Evolutionary conservation across 306 rosid genomes (phyloP), one percentile per base, ranked within the genome.

Genomic region (Acacia melanoxylon): DNA sequence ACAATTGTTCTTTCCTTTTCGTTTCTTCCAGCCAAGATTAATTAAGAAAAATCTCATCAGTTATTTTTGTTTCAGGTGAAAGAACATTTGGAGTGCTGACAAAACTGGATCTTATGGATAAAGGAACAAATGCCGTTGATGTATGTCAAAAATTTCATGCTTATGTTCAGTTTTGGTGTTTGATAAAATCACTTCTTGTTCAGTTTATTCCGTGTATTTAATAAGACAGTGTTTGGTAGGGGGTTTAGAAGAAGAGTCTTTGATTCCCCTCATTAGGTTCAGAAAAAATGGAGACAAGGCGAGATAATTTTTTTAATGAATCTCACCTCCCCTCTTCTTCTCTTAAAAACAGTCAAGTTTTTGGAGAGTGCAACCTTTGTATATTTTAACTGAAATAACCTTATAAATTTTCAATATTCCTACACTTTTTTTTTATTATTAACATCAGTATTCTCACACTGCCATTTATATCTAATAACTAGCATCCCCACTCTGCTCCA

Each of bases 51-150:
- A 41, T 68, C 19, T 6, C 45, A 31, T 12, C 2, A 68, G 33
- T 51, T 35, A 46, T 80, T 52, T 62, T 46, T 82, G 37, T 79
- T 90, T 87, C 85, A 95, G 99, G 99, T 74, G 99, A 95, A 86
- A 88, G 99, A 84, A 95, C 98, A 77, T 95, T 95, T 86, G 99
- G 99, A 70, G 99, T 95, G 91, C 88, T 93, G 77, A 93, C 98
- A 46, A 95, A 95, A 89, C 97, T 95, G 75, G 99, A 95, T 89
- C 90, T 95, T 71, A 95, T 95, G 99, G 99, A 95, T 87, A 95
- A 89, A 86, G 99, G 99, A 87, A 95, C 99, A 72, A 95, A 93
- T 77, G 97, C 98, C 8, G 91, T 91, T 81, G 99, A 95, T 81
- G 99, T 95, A 95, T 74, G 94, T 56, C 2, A 6, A 56, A 19